Conservation (phyloP, 768 basidiomycete genomes). For the Rhodotorula graminis region DNA sequence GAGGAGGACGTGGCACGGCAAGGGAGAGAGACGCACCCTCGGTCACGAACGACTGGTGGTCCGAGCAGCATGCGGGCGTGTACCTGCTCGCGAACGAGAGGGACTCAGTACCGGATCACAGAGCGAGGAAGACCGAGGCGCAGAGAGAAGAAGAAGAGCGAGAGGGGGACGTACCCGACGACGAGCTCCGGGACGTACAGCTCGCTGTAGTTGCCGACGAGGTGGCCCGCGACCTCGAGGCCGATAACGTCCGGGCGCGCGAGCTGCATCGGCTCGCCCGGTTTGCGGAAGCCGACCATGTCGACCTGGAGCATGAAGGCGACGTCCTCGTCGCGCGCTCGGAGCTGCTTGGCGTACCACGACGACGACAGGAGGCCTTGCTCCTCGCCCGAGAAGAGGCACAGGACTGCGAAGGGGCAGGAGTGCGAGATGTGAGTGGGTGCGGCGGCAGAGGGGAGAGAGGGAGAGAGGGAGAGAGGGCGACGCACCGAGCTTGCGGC, state of each 20-base stretch:
- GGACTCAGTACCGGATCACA: too few relatives aligned
- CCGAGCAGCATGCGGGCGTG: conserved; percentile 43
- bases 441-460: background rate
- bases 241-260: conserved; percentile 42
- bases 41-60: conserved; percentile 39
- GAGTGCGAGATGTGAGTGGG: background rate
- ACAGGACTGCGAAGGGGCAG: conserved; percentile 16
- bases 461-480: background rate
- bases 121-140: too few relatives aligned
- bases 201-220: conserved; percentile 40
- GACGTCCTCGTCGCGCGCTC: conserved; percentile 11
- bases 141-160: too few relatives aligned
- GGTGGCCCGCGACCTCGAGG: conserved; percentile 19
- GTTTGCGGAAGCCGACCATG: conserved; percentile 41
- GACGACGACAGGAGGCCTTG: conserved; percentile 42
- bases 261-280: conserved; percentile 43
- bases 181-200: conserved; percentile 43
- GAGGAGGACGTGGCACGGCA: background rate
- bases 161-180: conserved; percentile 31
- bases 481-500: conserved; percentile 27
- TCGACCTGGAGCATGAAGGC: conserved; percentile 35
- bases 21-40: too few relatives aligned
- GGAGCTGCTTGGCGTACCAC: conserved; percentile 29
- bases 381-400: conserved; percentile 44
- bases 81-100: background rate